These are phyloP conservation scores for Coprinopsis strossmayeri DNA, from an alignment of 768 basidiomycete species.

Conservation along the genomic window DNA sequence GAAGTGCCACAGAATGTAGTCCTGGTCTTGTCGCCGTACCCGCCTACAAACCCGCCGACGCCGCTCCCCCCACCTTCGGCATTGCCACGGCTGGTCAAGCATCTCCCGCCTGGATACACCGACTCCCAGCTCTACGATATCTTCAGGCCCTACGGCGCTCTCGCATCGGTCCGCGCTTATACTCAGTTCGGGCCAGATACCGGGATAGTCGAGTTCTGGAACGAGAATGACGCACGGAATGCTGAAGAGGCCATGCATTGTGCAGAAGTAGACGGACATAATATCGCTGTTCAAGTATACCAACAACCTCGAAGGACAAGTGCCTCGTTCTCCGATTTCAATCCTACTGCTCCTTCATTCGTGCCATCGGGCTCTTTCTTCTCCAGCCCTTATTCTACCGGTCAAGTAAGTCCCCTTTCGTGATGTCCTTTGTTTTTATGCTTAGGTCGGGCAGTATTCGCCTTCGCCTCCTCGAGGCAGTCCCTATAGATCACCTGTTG, in stretches of 20 bases:
- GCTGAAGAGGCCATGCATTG: conserved; percentile 84
- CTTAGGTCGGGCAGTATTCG: conserved; percentile 55
- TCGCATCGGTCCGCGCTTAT: conserved; percentile 70
- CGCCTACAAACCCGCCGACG: conserved; percentile 70
- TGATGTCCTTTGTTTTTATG: too few species aligned
- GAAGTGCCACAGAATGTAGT: conserved; percentile 49
- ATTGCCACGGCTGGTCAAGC: conserved; percentile 75
- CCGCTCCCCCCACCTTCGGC: conserved; percentile 73
- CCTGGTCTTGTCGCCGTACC: conserved; percentile 76
- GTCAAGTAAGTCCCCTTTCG: conserved; percentile 36
- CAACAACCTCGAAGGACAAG: conserved; percentile 54
- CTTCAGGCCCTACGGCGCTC: conserved; percentile 77
- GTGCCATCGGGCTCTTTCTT: conserved; percentile 65
- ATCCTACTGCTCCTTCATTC: conserved; percentile 66
- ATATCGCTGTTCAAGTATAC: conserved; percentile 78
- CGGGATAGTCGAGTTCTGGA: conserved; percentile 81
- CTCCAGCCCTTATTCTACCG: conserved; percentile 44
- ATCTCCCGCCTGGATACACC: conserved; percentile 62
- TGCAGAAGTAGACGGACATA: conserved; percentile 75
- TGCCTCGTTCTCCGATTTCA: conserved; percentile 56
- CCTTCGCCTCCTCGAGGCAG: conserved; percentile 31
- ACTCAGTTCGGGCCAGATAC: conserved; percentile 74
- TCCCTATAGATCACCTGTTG: conserved; percentile 34
- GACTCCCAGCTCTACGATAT: conserved; percentile 79
- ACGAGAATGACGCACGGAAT: conserved; percentile 73